A percentile compares a stretch with the other conserved stretches of the same genome.
Conservation (phyloP, 352 stramenopile species). For the Phytopythium cucurbitacearum region DNA sequence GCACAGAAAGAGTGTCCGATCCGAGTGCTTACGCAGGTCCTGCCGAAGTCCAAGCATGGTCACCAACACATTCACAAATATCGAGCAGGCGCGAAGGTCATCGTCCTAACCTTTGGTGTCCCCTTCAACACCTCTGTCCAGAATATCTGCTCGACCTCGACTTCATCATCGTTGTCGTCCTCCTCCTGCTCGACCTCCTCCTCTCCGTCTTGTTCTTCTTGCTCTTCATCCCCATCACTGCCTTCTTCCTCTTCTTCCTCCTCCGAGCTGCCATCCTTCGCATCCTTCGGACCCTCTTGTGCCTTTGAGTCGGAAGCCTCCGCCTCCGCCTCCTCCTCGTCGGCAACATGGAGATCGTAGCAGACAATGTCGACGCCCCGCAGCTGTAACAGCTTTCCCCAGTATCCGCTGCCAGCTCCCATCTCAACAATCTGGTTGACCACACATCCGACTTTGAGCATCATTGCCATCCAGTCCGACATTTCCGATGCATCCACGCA, state of each 20-base stretch:
- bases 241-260: conserved; percentile 19
- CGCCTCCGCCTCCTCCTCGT: conserved; percentile 32
- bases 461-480: too few species aligned
- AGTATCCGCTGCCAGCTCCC: conserved; percentile 89
- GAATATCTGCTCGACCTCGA: conserved; percentile 82
- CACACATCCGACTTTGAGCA: neutral
- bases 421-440: conserved; percentile 84
- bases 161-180: conserved; percentile 54
- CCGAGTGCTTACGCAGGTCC: conserved; percentile 68
- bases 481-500: conserved; percentile 11
- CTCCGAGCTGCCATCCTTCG: conserved; percentile 9
- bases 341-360: conserved; percentile 82
- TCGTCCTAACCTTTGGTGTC: conserved; percentile 49
- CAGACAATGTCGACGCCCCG: conserved; percentile 80
- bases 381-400: conserved; percentile 70
- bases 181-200: conserved; percentile 18
- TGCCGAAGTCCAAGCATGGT: conserved; percentile 6
- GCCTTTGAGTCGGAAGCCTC: conserved; percentile 10
- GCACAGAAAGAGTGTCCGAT: conserved; percentile 89
- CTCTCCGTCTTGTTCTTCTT: conserved; percentile 17
- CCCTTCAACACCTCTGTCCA: conserved; percentile 78
- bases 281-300: conserved; percentile 7
- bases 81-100: neutral
- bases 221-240: conserved; percentile 20
- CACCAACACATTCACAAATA: neutral